Evolutionary conservation across 805 yeast species (phyloP), one percentile per base, ranked within the genome.

Genomic region (Saccharomyces paradoxus): DNA sequence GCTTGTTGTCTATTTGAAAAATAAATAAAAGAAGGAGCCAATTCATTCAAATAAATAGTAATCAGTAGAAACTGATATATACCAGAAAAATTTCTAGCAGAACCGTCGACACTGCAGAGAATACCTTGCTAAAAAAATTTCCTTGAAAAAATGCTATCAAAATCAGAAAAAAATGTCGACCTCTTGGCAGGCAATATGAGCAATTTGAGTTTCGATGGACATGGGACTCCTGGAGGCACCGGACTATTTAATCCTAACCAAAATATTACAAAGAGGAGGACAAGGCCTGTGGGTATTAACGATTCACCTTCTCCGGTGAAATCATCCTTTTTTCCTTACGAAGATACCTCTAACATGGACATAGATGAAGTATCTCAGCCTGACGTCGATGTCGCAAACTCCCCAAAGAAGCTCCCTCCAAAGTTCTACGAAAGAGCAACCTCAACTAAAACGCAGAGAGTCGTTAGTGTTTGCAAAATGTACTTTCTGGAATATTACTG

Each of bases 401-500:
- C 74, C 17, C 74, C 74, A 3, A 70, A 70, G 55, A 70, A 70
- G 56, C 50, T 70, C 44, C 74, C 74, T 1, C 58, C 55, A 27
- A 86, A 82, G 28, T 83, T 84, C 61, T 75, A 77, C 57, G 65
- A 70, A 53, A 81, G 80, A 65, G 86, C 91, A 6, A 78, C 81
- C 55, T 78, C 81, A 48, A 84, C 87, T 51, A 89, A 89, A 65
- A 89, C 95, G 1, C 86, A 86, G 65, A 77, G 99, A 56, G 74
- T 89, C 56, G 96, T 91, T 8, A 86, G 90, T 50, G 97, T 94
- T 28, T 87, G 96, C 46, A 97, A 92, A 68, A 81, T 90, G 82
- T 95, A 86, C 72, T 94, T 94, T 64, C 77, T 94, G 55, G 99
- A 94, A 70, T 89, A 91, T 71, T 94, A 94, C 70, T 92, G 96